A percentile compares a stretch with the other conserved stretches of the same genome.
phyloP scores from a whole-genome alignment of 768 basidiomycete species.

The Tricholoma hemisulphureum region DNA sequence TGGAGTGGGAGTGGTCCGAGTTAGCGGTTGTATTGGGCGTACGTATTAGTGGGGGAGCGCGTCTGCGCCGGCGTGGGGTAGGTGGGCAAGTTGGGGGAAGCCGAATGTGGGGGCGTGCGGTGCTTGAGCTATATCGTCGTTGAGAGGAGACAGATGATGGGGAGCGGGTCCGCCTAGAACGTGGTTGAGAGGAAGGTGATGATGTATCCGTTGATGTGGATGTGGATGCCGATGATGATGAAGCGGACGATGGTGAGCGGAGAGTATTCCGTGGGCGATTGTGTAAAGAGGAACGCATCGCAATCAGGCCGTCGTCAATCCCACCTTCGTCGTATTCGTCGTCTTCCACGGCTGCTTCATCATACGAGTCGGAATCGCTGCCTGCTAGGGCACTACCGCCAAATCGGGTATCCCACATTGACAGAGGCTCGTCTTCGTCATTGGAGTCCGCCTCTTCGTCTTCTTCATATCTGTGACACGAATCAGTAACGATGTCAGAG shows the following conservation, averaged over 20 bases:
- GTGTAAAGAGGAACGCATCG: slow-evolving; percentile 49
- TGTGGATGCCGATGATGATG: slow-evolving; percentile 42
- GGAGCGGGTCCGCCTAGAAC: slow-evolving; percentile 16
- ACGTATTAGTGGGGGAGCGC: slow-evolving; percentile 27
- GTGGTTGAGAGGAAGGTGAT: slow-evolving; percentile 23
- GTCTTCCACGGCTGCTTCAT: slow-evolving; percentile 26
- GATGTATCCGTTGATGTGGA: slow-evolving; percentile 28
- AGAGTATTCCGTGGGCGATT: slow-evolving; percentile 19
- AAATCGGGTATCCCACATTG: slow-evolving; percentile 21
- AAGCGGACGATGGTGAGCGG: slow-evolving; percentile 45
- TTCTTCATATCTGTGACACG: slow-evolving; percentile 59
- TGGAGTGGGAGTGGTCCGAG: slow-evolving; percentile 2
- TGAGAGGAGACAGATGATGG: slow-evolving; percentile 18
- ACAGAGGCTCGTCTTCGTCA: slow-evolving; percentile 22
- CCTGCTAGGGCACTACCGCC: slow-evolving; percentile 31
- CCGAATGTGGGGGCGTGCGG: slow-evolving; percentile 17
- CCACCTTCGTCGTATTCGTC: slow-evolving; percentile 30
- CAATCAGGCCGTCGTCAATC: slow-evolving; percentile 52
- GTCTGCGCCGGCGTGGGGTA: slow-evolving; percentile 15
- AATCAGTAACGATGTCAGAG: slow-evolving; percentile 5
- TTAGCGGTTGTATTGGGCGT: slow-evolving; percentile 7
- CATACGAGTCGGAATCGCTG: slow-evolving; percentile 41
- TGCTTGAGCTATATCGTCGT: slow-evolving; percentile 19
- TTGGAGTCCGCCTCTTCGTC: slow-evolving; percentile 54
- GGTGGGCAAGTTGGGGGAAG: slow-evolving; percentile 38